A percentile compares a stretch with the other conserved stretches of the same genome.
Conservation (phyloP, 1,139 yeast species). For the Saccharomycopsis crataegensis region DNA sequence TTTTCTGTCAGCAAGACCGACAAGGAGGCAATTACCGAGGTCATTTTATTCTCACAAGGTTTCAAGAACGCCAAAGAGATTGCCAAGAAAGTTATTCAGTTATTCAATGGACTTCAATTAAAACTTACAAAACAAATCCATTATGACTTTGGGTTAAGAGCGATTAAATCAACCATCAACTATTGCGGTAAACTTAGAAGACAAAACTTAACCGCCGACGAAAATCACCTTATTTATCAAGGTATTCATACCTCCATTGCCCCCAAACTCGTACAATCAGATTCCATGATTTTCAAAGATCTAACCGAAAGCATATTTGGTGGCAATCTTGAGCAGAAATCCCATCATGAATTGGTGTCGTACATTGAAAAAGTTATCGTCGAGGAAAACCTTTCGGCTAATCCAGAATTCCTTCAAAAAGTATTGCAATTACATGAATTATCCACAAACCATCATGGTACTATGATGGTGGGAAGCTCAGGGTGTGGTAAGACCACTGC, state of each 20-base stretch:
- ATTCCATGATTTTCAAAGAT: slow-evolving; percentile 35
- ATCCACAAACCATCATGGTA: slow-evolving; percentile 65
- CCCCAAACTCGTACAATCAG: slow-evolving; percentile 56
- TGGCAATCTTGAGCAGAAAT: background rate
- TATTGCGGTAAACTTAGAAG: slow-evolving; percentile 50
- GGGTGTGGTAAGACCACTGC: slow-evolving; percentile 69
- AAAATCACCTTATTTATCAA: slow-evolving; percentile 35
- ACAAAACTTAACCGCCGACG: slow-evolving; percentile 9
- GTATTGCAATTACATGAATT: slow-evolving; percentile 57
- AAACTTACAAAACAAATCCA: slow-evolving; percentile 52
- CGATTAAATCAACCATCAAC: slow-evolving; percentile 59
- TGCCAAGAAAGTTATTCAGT: slow-evolving; percentile 46
- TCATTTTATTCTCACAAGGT: slow-evolving; percentile 67
- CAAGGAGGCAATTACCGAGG: slow-evolving; percentile 59
- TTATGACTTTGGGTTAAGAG: slow-evolving; percentile 86
- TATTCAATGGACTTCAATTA: slow-evolving; percentile 40
- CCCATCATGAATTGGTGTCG: slow-evolving; percentile 5
- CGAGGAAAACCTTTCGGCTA: slow-evolving; percentile 24
- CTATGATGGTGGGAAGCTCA: slow-evolving; percentile 72
- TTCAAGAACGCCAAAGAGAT: slow-evolving; percentile 43
- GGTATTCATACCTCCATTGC: slow-evolving; percentile 54
- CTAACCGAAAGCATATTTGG: slow-evolving; percentile 24
- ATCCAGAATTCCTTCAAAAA: slow-evolving; percentile 46
- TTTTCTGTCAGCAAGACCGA: slow-evolving; percentile 77
- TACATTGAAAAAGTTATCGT: slow-evolving; percentile 24